Base-by-base conservation (phyloP, 495 filamentous ascomycete species). In the Ramalina peruviana region DNA sequence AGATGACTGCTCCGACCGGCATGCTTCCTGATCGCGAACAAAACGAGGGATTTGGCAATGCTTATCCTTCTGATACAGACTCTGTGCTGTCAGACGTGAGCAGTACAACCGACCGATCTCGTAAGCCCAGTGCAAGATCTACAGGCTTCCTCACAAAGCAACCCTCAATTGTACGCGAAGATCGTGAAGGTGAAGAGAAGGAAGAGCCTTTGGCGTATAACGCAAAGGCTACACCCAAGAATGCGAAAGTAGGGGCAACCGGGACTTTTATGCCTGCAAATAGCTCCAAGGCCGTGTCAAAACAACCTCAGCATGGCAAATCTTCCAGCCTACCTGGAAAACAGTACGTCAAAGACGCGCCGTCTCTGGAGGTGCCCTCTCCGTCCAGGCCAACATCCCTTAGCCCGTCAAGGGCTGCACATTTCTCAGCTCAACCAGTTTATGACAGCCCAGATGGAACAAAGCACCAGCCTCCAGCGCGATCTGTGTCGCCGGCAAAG, bases 401-500 rank as follows among this genome's bases (percentile, higher is more conserved):
- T 40, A 84, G 80, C 50, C 81, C 82, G 4, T 68, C 73, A 13
- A 74, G 88, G 43, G 82, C 81, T 30, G 76, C 87, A 15, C 85
- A 81, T 50, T 95, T 95, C 54, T 80, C 82, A 2, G 61, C 73
- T 48, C 67, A 77, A 55, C 62, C 75, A 64, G 61, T 72, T 48
- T 53, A 82, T 64, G 63, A 80, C 25, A 63, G 64, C 6, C 46
- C 64, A 1, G 68, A 65, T 36, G 71, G 67, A n/a, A 61, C 68
- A 17, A 66, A 75, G 51, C 87, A 95, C 60, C 71, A 82, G 43
- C 88, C 88, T 21, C 85, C 84, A 15, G 78, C 82, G 17, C 74
- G 88, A 43, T 88, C 88, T 0, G 67, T 85, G 1, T 94, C 88
- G 0, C 88, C 88, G 21, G 80, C 76, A 4, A 95, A 95, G 60